phyloP scores from a whole-genome alignment of 345 rosid species.

The Populus euphratica region DNA sequence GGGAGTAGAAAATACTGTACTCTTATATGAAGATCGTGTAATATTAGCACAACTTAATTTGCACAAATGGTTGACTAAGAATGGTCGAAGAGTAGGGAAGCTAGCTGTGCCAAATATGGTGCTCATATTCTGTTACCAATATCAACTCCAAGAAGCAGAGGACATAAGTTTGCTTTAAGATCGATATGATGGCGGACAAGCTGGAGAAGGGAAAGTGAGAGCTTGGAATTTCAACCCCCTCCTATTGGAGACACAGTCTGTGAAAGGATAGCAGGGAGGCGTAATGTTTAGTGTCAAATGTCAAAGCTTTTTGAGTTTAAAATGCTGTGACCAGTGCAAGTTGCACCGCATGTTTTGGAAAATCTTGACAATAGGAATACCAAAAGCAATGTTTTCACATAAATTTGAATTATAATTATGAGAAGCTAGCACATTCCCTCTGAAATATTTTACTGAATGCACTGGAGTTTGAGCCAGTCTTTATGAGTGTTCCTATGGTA shows the following conservation, averaged over 20 bases:
- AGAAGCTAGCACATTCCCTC: neutral
- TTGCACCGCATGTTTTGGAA: neutral
- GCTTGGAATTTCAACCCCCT: neutral
- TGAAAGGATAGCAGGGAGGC: neutral
- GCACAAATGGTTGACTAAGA: neutral
- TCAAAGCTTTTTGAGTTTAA: neutral
- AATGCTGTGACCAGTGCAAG: neutral
- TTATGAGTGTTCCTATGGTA: conserved; percentile 10
- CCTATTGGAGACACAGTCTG: neutral
- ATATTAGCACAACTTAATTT: neutral
- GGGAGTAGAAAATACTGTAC: neutral
- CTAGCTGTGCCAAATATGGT: neutral
- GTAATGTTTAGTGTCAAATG: neutral
- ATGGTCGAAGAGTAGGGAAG: neutral
- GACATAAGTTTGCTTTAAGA: neutral
- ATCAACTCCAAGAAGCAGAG: neutral
- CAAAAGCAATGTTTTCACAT: too few species aligned
- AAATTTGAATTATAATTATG: neutral
- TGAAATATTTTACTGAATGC: neutral
- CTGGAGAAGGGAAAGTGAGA: neutral
- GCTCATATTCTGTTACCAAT: neutral
- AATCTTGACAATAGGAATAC: too few species aligned
- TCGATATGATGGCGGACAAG: neutral
- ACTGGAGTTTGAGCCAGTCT: neutral
- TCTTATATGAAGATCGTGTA: too few species aligned